These are phyloP conservation scores for Fomitopsis pulvina DNA, from an alignment of 768 basidiomycete genomes.

Conservation along the genomic window DNA sequence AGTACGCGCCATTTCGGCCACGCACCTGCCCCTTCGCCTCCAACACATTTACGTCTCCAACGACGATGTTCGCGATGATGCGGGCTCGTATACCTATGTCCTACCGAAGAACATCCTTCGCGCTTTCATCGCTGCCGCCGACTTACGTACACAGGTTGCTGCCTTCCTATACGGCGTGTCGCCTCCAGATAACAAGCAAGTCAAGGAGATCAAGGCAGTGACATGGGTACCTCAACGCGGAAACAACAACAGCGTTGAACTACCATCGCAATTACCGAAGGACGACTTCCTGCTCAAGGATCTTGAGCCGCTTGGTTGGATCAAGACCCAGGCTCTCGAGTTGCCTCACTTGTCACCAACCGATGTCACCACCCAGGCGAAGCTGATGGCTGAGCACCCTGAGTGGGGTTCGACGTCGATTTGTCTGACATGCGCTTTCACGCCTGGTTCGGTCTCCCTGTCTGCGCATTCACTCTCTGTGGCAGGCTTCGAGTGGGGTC, in stretches of 20 bases:
- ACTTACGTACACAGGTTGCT: conserved; percentile 93
- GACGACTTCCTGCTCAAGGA: conserved; percentile 95
- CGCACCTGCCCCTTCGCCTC: conserved; percentile 90
- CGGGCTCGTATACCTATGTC: conserved; percentile 90
- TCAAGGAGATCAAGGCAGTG: conserved; percentile 97
- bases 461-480: conserved; percentile 89
- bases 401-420: conserved; percentile 94
- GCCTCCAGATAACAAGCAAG: conserved; percentile 93
- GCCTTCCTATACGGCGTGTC: conserved; percentile 91
- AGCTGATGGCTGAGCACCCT: conserved; percentile 93
- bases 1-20: conserved; percentile 94
- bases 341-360: conserved; percentile 87
- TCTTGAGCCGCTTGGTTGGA: conserved; percentile 91
- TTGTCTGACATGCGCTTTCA: conserved; percentile 92
- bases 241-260: conserved; percentile 89
- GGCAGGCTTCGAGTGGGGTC: conserved; percentile 95
- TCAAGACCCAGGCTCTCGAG: conserved; percentile 95
- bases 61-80: conserved; percentile 98
- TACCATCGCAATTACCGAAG: conserved; percentile 84
- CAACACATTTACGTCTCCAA: conserved; percentile 99
- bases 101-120: conserved; percentile 95
- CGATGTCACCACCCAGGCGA: conserved; percentile 92
- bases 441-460: conserved; percentile 94
- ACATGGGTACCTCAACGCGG: conserved; percentile 98
- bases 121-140: conserved; percentile 88